phyloP scores from a whole-genome alignment of 257 asterid species.

The Voacanga thouarsii region DNA sequence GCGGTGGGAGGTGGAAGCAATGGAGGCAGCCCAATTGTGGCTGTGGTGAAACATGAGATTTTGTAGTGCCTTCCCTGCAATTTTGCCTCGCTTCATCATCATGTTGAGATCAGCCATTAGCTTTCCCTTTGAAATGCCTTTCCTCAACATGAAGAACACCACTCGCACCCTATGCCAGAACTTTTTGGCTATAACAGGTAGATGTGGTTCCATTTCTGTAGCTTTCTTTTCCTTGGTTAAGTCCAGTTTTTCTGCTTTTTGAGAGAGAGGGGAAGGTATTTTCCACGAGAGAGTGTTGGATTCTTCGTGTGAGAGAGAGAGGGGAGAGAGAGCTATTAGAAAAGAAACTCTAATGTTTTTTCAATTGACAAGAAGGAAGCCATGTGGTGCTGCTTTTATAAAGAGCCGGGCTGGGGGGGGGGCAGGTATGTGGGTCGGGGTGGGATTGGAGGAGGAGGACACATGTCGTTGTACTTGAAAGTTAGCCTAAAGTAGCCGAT shows the following conservation, averaged over 20 bases:
- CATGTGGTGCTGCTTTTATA: slow-evolving; percentile 35
- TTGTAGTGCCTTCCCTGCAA: slow-evolving; percentile 72
- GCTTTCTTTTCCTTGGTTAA: not conserved
- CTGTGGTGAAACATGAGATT: slow-evolving; percentile 65
- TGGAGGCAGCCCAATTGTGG: slow-evolving; percentile 25
- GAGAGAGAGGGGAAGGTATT: not conserved
- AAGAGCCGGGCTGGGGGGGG: not conserved
- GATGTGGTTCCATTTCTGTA: slow-evolving; percentile 62
- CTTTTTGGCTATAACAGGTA: slow-evolving; percentile 66
- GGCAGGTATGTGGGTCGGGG: too few species aligned
- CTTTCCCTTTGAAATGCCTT: slow-evolving; percentile 68
- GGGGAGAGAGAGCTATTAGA: slow-evolving; percentile 7
- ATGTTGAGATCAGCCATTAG: slow-evolving; percentile 53
- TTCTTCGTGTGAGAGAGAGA: slow-evolving; percentile 5
- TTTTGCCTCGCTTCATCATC: slow-evolving; percentile 73
- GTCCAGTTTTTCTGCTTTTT: not conserved
- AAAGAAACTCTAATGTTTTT: slow-evolving; percentile 18
- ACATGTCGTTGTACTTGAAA: slow-evolving; percentile 33
- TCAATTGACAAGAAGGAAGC: slow-evolving; percentile 21
- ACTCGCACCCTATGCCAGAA: slow-evolving; percentile 61
- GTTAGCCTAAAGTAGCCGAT: slow-evolving; percentile 27
- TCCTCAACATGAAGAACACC: slow-evolving; percentile 57
- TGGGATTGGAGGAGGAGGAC: slow-evolving; percentile 14
- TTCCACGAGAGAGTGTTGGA: slow-evolving; percentile 2
- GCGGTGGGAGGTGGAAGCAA: slow-evolving; percentile 25